Conservation (phyloP, 75 land plant species). For the Sequoia sempervirens region DNA sequence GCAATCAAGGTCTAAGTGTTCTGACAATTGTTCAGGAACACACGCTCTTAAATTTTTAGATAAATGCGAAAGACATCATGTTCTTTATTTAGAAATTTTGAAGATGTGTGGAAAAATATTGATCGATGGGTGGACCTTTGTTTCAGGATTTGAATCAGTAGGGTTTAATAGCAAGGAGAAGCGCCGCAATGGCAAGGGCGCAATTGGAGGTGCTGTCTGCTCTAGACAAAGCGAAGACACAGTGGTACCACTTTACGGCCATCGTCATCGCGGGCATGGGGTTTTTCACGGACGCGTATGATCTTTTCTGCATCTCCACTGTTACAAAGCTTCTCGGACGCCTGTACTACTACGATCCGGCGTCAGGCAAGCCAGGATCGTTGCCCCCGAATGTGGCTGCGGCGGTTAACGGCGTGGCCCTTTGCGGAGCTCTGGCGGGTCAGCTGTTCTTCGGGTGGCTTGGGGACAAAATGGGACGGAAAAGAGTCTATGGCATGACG, state of each 20-base stretch:
- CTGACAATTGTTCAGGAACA: no score
- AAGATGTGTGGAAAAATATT: no score
- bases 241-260: conserved; percentile 35
- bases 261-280: conserved; percentile 46
- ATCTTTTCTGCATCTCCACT: conserved; percentile 37
- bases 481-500: conserved; percentile 49
- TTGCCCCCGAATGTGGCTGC: conserved; percentile 39
- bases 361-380: conserved; percentile 19
- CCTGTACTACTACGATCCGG: conserved; percentile 35
- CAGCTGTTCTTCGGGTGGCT: conserved; percentile 51
- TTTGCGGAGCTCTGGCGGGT: conserved; percentile 39
- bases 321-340: conserved; percentile 39
- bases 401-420: conserved; percentile 46
- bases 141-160: conserved; percentile 1
- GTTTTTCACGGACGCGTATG: conserved; percentile 49
- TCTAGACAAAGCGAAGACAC: conserved; percentile 12
- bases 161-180: neutral
- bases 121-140: neutral
- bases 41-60: no score
- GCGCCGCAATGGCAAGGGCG: neutral
- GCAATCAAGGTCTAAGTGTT: no score
- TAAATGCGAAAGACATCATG: no score
- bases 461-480: conserved; percentile 46
- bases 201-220: conserved; percentile 9
- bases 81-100: neutral